Evolutionary conservation across 2,329 filamentous ascomycete species (phyloP).

Genomic region (Clonostachys rosea): DNA sequence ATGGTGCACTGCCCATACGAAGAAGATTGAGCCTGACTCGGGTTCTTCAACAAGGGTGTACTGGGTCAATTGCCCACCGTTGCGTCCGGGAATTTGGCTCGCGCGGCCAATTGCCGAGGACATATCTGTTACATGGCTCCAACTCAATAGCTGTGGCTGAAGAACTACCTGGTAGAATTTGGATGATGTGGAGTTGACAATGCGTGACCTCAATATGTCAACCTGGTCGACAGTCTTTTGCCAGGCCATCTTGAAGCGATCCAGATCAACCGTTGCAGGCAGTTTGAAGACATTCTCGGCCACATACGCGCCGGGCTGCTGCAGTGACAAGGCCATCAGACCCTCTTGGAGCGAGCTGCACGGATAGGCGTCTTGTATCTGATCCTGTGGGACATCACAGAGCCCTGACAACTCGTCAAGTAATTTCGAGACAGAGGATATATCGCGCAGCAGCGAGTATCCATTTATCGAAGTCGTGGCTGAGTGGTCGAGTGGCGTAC

Average conservation of each 20-base stretch:
- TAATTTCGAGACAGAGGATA: background rate
- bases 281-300: constrained; percentile 10
- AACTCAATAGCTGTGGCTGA: no score
- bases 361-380: constrained; percentile 23
- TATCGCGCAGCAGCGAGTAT: no score
- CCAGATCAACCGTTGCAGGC: background rate
- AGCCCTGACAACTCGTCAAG: background rate
- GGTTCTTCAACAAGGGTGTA: constrained; percentile 4
- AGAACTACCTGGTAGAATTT: no score
- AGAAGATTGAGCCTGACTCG: constrained; percentile 17
- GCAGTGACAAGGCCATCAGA: constrained; percentile 22
- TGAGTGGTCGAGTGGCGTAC: no score
- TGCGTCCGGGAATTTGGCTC: constrained; percentile 4
- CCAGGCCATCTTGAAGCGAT: background rate
- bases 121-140: no score
- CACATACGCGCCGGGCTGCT: constrained; percentile 22
- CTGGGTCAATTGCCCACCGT: constrained; percentile 6
- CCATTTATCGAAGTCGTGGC: no score
- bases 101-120: no score
- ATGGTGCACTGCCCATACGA: constrained; percentile 3
- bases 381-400: background rate
- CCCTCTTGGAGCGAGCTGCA: constrained; percentile 28
- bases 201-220: background rate
- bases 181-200: no score
- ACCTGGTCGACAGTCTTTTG: background rate